Conservation (phyloP, 495 filamentous ascomycete genomes). For the Aspergillus diversus region DNA sequence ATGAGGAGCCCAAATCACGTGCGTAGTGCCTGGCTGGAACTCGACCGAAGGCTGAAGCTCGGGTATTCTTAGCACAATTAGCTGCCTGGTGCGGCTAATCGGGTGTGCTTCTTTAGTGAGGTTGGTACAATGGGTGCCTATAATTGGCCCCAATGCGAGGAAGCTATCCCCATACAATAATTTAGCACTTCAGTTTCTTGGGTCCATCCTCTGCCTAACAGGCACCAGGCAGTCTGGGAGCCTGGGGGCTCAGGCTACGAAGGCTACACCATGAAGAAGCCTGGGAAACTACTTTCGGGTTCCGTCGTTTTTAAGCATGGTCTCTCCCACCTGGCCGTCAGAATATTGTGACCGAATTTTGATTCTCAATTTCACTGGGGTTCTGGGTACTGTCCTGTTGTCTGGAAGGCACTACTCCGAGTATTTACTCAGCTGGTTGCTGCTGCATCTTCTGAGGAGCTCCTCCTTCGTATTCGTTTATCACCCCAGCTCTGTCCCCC, state of each 20-base stretch:
- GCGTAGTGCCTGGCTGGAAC: not conserved
- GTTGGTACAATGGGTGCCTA: not conserved
- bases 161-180: not conserved
- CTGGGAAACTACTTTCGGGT: not conserved
- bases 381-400: not conserved
- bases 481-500: not conserved
- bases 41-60: not conserved
- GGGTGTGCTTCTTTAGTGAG: not conserved
- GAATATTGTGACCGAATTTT: not conserved
- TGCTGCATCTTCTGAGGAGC: too few species aligned
- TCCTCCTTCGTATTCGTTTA: not conserved
- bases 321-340: not conserved
- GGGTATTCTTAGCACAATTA: not conserved
- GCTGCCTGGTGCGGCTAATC: slow-evolving; percentile 2
- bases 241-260: slow-evolving; percentile 21
- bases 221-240: slow-evolving; percentile 15
- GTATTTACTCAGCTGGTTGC: too few species aligned
- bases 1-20: not conserved
- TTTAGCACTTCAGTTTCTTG: slow-evolving; percentile 1
- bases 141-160: slow-evolving; percentile 1
- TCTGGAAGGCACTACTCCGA: too few species aligned
- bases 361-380: not conserved
- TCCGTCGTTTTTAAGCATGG: slow-evolving; percentile 12
- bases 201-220: slow-evolving; percentile 3
- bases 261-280: not conserved